These are phyloP conservation scores for Setaria italica DNA, from an alignment of 202 grass and related monocot species.

Conservation along the genomic window DNA sequence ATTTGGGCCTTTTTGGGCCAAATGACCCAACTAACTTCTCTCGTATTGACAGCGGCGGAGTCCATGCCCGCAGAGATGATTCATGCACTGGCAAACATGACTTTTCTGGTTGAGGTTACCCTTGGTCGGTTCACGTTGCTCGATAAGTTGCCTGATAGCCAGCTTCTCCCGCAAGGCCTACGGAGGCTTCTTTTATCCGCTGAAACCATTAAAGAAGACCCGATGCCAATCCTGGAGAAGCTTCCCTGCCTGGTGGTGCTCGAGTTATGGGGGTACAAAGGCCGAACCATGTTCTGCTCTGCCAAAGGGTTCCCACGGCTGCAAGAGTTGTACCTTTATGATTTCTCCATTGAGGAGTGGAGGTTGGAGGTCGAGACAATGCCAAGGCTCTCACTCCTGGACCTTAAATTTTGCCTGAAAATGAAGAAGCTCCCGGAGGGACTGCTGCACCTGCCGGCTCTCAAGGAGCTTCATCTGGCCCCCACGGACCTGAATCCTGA, in stretches of 20 bases:
- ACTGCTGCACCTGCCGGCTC: neutral
- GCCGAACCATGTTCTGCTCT: neutral
- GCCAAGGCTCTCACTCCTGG: constrained; percentile 34
- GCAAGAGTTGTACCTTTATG: neutral
- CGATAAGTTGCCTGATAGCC: constrained; percentile 7
- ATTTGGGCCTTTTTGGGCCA: neutral
- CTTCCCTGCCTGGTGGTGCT: constrained; percentile 25
- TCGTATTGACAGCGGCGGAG: neutral
- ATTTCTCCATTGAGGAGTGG: neutral
- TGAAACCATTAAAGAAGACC: neutral
- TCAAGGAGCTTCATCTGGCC: neutral
- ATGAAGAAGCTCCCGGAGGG: no score
- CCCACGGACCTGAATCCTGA: neutral
- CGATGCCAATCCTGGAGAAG: constrained; percentile 36
- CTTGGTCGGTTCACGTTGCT: neutral
- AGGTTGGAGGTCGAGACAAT: constrained; percentile 5
- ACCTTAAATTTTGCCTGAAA: no score
- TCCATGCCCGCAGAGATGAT: neutral
- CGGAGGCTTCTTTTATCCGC: neutral
- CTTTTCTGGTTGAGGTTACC: neutral
- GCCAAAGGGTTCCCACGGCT: constrained; percentile 14
- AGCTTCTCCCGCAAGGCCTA: constrained; percentile 14
- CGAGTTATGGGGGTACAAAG: neutral
- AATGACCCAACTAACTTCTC: neutral
- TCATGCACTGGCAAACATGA: neutral